Evolutionary conservation across 306 rosid genomes (phyloP), one percentile per base, ranked within the genome.

Genomic region (Rubus idaeus): DNA sequence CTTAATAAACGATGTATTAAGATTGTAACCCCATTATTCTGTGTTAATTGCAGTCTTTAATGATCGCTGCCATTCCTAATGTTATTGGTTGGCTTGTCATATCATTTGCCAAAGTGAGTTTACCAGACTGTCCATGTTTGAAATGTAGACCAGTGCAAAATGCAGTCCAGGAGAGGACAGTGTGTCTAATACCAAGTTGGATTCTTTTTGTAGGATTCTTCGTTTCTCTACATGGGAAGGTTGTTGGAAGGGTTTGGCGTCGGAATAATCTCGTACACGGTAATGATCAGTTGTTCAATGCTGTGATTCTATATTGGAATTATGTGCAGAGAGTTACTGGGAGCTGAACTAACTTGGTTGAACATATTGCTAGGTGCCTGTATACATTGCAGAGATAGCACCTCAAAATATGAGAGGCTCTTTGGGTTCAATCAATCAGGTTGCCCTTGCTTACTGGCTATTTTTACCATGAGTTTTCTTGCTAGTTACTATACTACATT

Each of bases 211-310:
- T 81, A 95, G 99, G 99, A 95, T 83, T 30, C 86, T 78, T 92
- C 99, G 79, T 95, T 95, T 86, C 97, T 95, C 23, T 92, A 92
- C 83, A 83, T 95, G 93, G 99, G 99, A 84, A 89, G 99, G 80
- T 82, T 95, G 88, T 83, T 95, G 91, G 99, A 95, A 87, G 99
- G 99, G 8, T 95, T 95, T 71, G 99, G 99, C 1, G 97, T 95
- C n/a, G 99, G 99, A 60, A 83, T 95, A 61, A 92, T 95, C 82
- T 95, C 99, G 40, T 92, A 95, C 74, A 86, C 92, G 87, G 99
- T 95, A 88, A 51, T 51, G 58, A 61, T 44, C 61, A 74, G 49
- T 61, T 79, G 26, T 62, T 75, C 50, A 21, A 20, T 64, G 44
- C 40, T 51, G 76, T 55, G 39, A 46, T 71, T 71, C 52, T 65